Evolutionary conservation across 345 rosid genomes (phyloP).

Genomic region (Euphorbia peplus): DNA sequence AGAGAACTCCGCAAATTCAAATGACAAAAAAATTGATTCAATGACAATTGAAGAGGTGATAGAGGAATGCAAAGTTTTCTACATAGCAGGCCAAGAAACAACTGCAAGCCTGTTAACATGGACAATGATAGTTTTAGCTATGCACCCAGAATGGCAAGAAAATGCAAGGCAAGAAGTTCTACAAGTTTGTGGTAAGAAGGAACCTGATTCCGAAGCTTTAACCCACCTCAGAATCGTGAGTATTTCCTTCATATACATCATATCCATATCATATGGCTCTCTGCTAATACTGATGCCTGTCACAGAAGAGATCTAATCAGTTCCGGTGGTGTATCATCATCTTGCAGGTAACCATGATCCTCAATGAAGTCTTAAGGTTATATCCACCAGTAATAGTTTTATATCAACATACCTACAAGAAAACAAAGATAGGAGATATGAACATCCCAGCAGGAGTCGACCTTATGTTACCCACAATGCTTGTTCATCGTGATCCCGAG

Average conservation of each 20-base stretch:
- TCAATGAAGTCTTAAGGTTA: conserved; percentile 42
- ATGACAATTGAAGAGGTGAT: conserved; percentile 44
- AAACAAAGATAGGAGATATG: conserved; percentile 33
- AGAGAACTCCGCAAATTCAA: conserved; percentile 19
- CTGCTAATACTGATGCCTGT: no score
- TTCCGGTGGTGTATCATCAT: neutral
- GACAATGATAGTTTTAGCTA: conserved; percentile 44
- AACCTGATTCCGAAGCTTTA: conserved; percentile 29
- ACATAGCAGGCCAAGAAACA: conserved; percentile 63
- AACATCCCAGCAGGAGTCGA: conserved; percentile 39
- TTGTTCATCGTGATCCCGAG: conserved; percentile 37
- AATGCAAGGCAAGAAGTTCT: conserved; percentile 51
- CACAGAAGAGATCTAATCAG: neutral
- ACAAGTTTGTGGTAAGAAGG: conserved; percentile 28
- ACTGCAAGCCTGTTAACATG: conserved; percentile 45
- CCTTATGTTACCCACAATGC: conserved; percentile 31
- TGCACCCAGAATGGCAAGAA: conserved; percentile 58
- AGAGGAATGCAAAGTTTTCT: conserved; percentile 56
- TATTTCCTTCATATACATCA: neutral
- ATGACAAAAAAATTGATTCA: conserved; percentile 11
- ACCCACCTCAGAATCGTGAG: conserved; percentile 38
- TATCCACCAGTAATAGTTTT: conserved; percentile 44
- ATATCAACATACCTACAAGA: conserved; percentile 23
- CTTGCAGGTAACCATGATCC: conserved; percentile 40
- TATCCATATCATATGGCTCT: neutral